phyloP scores from a whole-genome alignment of 176 grass and related monocot species.

The Oryza officinalis region DNA sequence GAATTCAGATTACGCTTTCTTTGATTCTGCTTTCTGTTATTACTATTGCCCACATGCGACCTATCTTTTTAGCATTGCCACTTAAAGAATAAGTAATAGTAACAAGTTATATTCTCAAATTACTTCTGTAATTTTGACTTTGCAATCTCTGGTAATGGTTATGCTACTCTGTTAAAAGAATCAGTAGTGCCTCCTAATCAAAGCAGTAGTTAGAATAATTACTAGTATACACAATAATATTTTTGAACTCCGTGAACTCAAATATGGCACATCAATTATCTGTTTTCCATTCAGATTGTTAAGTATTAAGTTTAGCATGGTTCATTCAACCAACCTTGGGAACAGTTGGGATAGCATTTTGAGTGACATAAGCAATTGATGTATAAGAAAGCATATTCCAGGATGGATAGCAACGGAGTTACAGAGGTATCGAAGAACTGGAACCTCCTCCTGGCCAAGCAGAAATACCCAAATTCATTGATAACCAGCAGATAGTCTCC shows the following conservation, averaged over 20 bases:
- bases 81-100: not conserved
- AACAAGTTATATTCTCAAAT: not conserved
- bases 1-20: not conserved
- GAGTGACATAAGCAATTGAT: not conserved
- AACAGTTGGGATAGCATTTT: not conserved
- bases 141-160: not conserved
- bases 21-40: not conserved
- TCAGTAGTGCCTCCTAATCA: not conserved
- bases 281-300: conserved; percentile 12
- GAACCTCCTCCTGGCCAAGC: too few species aligned
- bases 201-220: not conserved
- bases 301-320: not conserved
- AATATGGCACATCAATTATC: not conserved
- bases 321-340: not conserved
- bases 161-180: not conserved
- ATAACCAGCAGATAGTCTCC: too few species aligned
- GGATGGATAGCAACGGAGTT: too few species aligned
- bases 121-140: not conserved
- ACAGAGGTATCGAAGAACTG: too few species aligned
- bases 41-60: not conserved
- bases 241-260: not conserved
- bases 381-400: too few species aligned
- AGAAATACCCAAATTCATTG: too few species aligned
- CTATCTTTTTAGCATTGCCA: not conserved
- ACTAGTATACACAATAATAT: not conserved